Conservation (phyloP, 1,139 yeast genomes). For the Suhomyces atakaporum region DNA sequence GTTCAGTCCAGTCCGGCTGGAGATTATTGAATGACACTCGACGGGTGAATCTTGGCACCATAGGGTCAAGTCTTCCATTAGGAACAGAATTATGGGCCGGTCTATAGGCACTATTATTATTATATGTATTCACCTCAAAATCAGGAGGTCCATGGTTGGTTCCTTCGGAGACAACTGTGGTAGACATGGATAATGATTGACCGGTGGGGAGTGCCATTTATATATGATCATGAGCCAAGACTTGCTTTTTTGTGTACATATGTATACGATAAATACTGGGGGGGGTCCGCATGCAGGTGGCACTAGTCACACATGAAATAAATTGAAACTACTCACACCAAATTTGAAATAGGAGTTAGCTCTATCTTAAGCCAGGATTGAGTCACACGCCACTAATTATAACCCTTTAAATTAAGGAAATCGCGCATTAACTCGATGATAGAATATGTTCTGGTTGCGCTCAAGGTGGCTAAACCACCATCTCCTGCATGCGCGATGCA, state of each 20-base stretch:
- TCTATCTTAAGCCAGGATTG: too few species aligned
- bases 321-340: too few species aligned
- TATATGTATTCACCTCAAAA: conserved; percentile 1
- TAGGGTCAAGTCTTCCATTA: not conserved
- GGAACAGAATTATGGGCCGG: too few species aligned
- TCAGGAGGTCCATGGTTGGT: conserved; percentile 2
- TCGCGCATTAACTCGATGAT: not conserved
- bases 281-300: conserved; percentile 1
- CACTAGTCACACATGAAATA: too few species aligned
- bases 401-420: not conserved
- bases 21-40: conserved; percentile 50
- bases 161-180: conserved; percentile 1
- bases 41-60: conserved; percentile 23
- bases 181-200: conserved; percentile 2
- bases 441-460: conserved; percentile 1
- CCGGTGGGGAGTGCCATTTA: conserved; percentile 1
- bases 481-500: conserved; percentile 1
- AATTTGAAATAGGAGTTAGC: too few species aligned
- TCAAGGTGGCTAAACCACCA: too few species aligned
- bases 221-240: conserved; percentile 5
- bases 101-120: too few species aligned
- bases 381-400: too few species aligned
- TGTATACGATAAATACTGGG: conserved; percentile 8
- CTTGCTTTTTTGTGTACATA: conserved; percentile 6
- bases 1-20: conserved; percentile 27